Evolutionary conservation across 106 monocot genomes (phyloP), one percentile per base, ranked within the genome.

Genomic region (Allium cepa): DNA sequence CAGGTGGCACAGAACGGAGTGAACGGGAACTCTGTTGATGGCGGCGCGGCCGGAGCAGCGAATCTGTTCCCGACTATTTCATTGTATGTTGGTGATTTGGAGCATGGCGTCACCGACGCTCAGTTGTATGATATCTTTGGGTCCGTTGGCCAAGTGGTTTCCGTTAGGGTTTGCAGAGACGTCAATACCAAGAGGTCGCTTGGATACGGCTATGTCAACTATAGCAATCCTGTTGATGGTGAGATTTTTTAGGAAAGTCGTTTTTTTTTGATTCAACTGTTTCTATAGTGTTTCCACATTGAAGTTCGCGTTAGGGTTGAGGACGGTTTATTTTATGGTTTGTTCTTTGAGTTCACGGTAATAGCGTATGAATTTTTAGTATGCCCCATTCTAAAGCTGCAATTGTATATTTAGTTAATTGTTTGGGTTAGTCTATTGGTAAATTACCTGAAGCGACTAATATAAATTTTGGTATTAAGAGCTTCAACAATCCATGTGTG

Each of bases 151-250:
- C 64, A 22, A n/a, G 83, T 87, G 7, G 74, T 87, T 5, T 87
- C 87, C 4, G 87, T 87, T 4, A 69, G 78, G 26, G 80, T 87
- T 9, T 87, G 87, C 62, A 66, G 80, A 8, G 87, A 87, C 52
- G 56, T 78, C 61, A 78, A 48, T 27, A 78, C 83, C 47, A 69
- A 72, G 10, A 26, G 75, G 9, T 87, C 87, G 2, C 83, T 87
- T 13, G 87, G 87, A 10, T 87, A 87, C 57, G 87, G 82, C n/a
- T 87, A 83, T 49, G 83, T 87, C 47, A 87, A 87, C 65, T 87
- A 68, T 62, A 81, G 26, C 66, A 83, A 69, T 55, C 74, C 74
- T 7, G 7, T 61, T 0, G 80, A 87, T 59, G 87, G 87, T 83
- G 53, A 28, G 10, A 17, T 52, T 12, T 12, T 46, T 66, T 51